These are phyloP conservation scores for Platanthera guangdongensis DNA, from an alignment of 106 monocot species.

Conservation along the genomic window DNA sequence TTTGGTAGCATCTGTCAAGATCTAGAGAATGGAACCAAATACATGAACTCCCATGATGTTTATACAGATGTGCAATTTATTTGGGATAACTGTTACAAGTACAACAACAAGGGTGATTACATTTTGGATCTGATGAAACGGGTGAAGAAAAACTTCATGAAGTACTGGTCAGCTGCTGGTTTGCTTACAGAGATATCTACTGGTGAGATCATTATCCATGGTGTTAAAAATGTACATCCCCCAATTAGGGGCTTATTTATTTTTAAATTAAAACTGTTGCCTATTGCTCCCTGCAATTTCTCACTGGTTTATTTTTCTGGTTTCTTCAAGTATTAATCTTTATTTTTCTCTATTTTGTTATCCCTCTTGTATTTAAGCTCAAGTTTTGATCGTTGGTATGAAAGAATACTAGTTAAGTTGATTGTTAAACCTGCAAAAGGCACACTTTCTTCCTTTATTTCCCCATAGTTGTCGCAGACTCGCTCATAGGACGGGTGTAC, in stretches of 20 bases:
- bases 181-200: conserved; percentile 38
- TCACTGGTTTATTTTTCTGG: background rate
- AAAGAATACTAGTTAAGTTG: background rate
- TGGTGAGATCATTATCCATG: conserved; percentile 17
- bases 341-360: background rate
- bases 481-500: no score
- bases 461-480: background rate
- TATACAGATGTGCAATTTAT: conserved; percentile 86
- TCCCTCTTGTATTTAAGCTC: background rate
- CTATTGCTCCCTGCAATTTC: background rate
- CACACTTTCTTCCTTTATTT: background rate
- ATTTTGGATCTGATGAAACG: conserved; percentile 88
- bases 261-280: background rate
- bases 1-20: conserved; percentile 80
- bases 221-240: background rate
- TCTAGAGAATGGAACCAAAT: conserved; percentile 65
- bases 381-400: background rate
- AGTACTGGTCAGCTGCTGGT: conserved; percentile 78
- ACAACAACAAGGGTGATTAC: conserved; percentile 97
- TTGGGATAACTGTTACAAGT: conserved; percentile 90
- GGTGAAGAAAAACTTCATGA: conserved; percentile 94
- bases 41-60: conserved; percentile 80
- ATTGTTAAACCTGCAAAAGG: background rate
- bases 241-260: background rate
- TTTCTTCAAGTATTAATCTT: background rate